These are phyloP conservation scores for Leccinum broughii DNA, from an alignment of 768 basidiomycete genomes.

Conservation along the genomic window DNA sequence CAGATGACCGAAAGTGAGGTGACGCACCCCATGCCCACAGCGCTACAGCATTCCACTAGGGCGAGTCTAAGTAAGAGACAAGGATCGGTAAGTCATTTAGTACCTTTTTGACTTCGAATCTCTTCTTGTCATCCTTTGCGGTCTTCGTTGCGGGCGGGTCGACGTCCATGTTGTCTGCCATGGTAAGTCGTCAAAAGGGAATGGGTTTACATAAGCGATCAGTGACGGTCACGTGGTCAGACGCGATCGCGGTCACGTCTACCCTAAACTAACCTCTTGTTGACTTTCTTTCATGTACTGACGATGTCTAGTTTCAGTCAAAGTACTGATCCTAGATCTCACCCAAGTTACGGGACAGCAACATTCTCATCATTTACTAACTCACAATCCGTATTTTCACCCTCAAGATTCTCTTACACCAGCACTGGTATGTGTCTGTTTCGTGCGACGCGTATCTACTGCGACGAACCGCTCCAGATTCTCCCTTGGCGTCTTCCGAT, in stretches of 20 bases:
- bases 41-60: slow-evolving; percentile 97
- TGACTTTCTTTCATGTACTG: slow-evolving; percentile 33
- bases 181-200: slow-evolving; percentile 23
- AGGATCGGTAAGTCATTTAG: background rate
- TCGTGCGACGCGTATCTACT: background rate
- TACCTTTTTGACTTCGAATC: slow-evolving; percentile 99
- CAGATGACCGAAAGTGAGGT: background rate
- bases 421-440: slow-evolving; percentile 47
- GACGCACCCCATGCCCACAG: slow-evolving; percentile 96
- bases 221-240: slow-evolving; percentile 34
- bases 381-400: slow-evolving; percentile 56
- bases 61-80: background rate
- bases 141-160: slow-evolving; percentile 50
- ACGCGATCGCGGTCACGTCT: slow-evolving; percentile 41
- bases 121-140: slow-evolving; percentile 66
- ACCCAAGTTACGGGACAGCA: slow-evolving; percentile 55
- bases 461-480: slow-evolving; percentile 34
- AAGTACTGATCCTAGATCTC: slow-evolving; percentile 55
- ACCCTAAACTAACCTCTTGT: slow-evolving; percentile 35
- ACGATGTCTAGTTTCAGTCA: slow-evolving; percentile 42
- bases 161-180: slow-evolving; percentile 73
- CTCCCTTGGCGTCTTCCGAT: slow-evolving; percentile 50
- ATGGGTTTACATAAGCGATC: slow-evolving; percentile 16
- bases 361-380: slow-evolving; percentile 54
- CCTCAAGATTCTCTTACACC: slow-evolving; percentile 59